Base-by-base conservation (phyloP, 345 rosid species). In the Aquilaria yunnanensis region DNA sequence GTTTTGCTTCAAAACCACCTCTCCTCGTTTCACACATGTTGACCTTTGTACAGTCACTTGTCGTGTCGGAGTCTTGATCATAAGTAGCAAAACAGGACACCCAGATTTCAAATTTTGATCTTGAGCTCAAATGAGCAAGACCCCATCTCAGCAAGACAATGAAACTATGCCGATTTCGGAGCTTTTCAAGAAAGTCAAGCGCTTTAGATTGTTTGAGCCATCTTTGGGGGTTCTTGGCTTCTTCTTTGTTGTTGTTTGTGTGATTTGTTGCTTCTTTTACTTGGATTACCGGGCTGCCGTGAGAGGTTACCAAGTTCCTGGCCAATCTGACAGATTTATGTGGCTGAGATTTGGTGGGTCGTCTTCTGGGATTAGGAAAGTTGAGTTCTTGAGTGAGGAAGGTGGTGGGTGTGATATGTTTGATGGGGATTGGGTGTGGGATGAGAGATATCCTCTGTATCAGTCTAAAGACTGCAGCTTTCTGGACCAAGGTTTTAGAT, bases 401-500 rank as follows among this genome's bases (percentile, higher is more conserved):
- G 92, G 90, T 47, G 73, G 61, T 37, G 74, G 57, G 13, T 93
- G 96, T 73, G 83, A 93, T 70, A 58, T 90, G 63, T 90, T 87
- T 69, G 80, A 90, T 43, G 98, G 96, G 33, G 83, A 71, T 52
- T 93, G 98, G 98, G 82, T 88, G 46, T 93, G 96, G 96, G 97
- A 93, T 60, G 92, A 88, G 32, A 70, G 67, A 5, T 90, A 90
- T 65, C 97, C 98, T 0, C 63, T 90, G 79, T 88, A 90, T 69
- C 83, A 83, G 59, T 84, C 94, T 31, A 81, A 76, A 78, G 89
- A 86, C 72, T 93, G 98, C 66, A 62, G 61, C 65, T 85, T 93
- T 70, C 61, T 93, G 63, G 98, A 93, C 60, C 74, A 70, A 5
- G 97, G 97, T 3, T 93, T 93, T 70, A 76, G 88, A 76, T 93